Percentiles rank a stretch among this genome's conserved stretches.
These are phyloP conservation scores for Lippia alba DNA, from an alignment of 305 asterid species.

Conservation along the genomic window DNA sequence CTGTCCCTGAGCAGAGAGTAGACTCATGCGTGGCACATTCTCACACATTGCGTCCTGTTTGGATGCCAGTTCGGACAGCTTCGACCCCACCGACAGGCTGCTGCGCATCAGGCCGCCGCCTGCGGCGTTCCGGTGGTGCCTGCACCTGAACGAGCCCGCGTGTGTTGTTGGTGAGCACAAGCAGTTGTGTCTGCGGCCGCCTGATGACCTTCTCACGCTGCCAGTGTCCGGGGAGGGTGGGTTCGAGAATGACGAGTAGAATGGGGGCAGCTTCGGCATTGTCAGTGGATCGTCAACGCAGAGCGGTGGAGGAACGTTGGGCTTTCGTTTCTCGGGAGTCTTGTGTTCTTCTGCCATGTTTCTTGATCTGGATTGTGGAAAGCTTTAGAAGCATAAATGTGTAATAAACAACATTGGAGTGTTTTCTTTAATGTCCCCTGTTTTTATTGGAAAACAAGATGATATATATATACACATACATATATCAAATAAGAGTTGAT, in stretches of 20 bases:
- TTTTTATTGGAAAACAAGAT: too few relatives aligned
- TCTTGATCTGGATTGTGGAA: constrained; percentile 36
- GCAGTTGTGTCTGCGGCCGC: constrained; percentile 46
- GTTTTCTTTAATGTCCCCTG: too few relatives aligned
- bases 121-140: constrained; percentile 47
- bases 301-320: constrained; percentile 31
- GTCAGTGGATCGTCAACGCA: constrained; percentile 35
- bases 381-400: not conserved
- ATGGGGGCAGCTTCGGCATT: constrained; percentile 26
- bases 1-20: constrained; percentile 35
- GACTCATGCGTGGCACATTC: constrained; percentile 6
- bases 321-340: constrained; percentile 39
- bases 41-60: constrained; percentile 29
- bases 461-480: too few relatives aligned
- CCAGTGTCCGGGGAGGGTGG: constrained; percentile 56
- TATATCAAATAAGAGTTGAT: not conserved
- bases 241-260: constrained; percentile 27
- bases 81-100: constrained; percentile 53
- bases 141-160: constrained; percentile 63
- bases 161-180: constrained; percentile 70
- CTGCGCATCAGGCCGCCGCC: constrained; percentile 28
- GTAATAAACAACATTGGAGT: too few relatives aligned
- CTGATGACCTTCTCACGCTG: constrained; percentile 36
- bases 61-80: constrained; percentile 46
- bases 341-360: constrained; percentile 45